phyloP scores from a whole-genome alignment of 108 stramenopile genomes.

The Aureococcus anophagefferens region DNA sequence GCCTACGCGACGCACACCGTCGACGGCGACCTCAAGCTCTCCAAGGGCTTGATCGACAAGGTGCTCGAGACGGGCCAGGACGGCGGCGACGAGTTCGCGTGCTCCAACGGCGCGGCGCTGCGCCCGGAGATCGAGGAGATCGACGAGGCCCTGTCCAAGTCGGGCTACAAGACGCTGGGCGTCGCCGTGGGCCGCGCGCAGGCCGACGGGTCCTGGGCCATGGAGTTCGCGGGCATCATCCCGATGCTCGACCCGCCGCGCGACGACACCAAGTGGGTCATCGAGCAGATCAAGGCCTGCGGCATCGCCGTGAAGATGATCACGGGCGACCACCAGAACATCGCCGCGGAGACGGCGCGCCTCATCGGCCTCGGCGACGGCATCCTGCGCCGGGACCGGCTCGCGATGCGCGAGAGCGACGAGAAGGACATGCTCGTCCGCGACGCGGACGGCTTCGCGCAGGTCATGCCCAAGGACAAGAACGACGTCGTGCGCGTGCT shows the following conservation, averaged over 20 bases:
- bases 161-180: constrained; percentile 51
- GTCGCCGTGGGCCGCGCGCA: neutral
- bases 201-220: constrained; percentile 24
- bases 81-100: constrained; percentile 30
- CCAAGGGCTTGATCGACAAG: constrained; percentile 65
- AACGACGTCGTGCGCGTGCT: constrained; percentile 56
- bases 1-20: constrained; percentile 37
- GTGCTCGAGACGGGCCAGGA: constrained; percentile 58
- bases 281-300: constrained; percentile 51
- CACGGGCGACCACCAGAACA: constrained; percentile 58
- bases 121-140: constrained; percentile 10
- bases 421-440: constrained; percentile 45
- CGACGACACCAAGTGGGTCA: constrained; percentile 58
- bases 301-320: constrained; percentile 76
- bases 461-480: constrained; percentile 65
- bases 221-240: constrained; percentile 64
- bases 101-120: constrained; percentile 23
- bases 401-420: constrained; percentile 28
- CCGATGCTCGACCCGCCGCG: constrained; percentile 75
- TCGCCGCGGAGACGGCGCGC: constrained; percentile 33
- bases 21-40: constrained; percentile 38
- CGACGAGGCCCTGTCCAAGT: constrained; percentile 29
- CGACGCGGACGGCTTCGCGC: constrained; percentile 62
- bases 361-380: constrained; percentile 52
- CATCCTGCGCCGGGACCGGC: constrained; percentile 38